Evolutionary conservation across 768 basidiomycete genomes (phyloP).

Genomic region (Pulveroboletus frians): DNA sequence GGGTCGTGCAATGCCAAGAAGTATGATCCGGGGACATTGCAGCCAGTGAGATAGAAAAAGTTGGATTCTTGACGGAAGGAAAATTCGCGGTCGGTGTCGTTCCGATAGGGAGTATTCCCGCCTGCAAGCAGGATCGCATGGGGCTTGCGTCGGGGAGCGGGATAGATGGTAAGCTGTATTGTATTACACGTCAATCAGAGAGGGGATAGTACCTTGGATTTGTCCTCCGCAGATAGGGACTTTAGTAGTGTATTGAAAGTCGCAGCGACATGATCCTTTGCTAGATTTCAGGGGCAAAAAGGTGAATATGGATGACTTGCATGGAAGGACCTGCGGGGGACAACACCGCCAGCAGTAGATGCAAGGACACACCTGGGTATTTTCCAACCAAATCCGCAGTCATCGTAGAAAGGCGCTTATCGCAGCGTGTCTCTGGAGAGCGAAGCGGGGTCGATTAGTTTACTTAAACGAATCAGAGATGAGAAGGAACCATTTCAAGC

Average conservation of each 20-base stretch:
- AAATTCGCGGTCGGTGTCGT: constrained; percentile 84
- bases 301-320: neutral
- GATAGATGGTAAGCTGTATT: neutral
- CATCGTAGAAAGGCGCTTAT: constrained; percentile 2
- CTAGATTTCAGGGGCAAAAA: constrained; percentile 26
- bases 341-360: neutral
- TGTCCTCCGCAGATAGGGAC: constrained; percentile 45
- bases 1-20: constrained; percentile 56
- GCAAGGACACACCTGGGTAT: constrained; percentile 19
- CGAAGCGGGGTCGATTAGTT: too few relatives aligned
- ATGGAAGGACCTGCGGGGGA: neutral
- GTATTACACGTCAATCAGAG: neutral
- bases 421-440: too few relatives aligned
- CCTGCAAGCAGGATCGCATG: constrained; percentile 69
- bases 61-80: constrained; percentile 76
- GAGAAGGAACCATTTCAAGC: constrained; percentile 4
- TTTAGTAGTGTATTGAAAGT: constrained; percentile 49
- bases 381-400: constrained; percentile 7
- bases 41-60: constrained; percentile 84
- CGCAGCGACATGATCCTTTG: constrained; percentile 47
- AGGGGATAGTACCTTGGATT: constrained; percentile 43
- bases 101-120: constrained; percentile 55
- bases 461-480: neutral
- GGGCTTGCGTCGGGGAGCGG: constrained; percentile 38
- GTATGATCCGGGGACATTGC: constrained; percentile 64